Evolutionary conservation across 192 early-diverging fungal species (phyloP).

Genomic region (Cladochytrium replicatum): DNA sequence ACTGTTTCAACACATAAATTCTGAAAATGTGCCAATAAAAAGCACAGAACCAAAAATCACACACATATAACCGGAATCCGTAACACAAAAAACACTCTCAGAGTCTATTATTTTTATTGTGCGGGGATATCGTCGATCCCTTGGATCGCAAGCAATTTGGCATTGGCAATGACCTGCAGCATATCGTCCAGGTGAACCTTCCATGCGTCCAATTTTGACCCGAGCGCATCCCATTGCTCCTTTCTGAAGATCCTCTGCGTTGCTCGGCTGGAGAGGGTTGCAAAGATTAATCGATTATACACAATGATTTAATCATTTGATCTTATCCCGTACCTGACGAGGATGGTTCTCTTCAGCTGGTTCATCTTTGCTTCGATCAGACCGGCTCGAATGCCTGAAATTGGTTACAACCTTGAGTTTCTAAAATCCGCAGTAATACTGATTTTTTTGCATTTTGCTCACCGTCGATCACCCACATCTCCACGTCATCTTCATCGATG

Average conservation of each 20-base stretch:
- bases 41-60: too few relatives aligned
- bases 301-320: slow-evolving; percentile 7
- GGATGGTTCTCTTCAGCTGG: slow-evolving; percentile 72
- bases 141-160: slow-evolving; percentile 66
- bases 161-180: slow-evolving; percentile 75
- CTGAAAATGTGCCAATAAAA: too few relatives aligned
- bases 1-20: too few relatives aligned
- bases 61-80: too few relatives aligned
- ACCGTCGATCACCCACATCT: slow-evolving; percentile 91
- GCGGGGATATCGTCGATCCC: too few relatives aligned
- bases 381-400: slow-evolving; percentile 64
- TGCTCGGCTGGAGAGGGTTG: slow-evolving; percentile 43
- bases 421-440: too few relatives aligned
- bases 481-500: slow-evolving; percentile 71
- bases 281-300: neutral
- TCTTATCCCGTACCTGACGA: slow-evolving; percentile 35
- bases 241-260: slow-evolving; percentile 74
- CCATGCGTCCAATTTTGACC: slow-evolving; percentile 62
- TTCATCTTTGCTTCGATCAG: slow-evolving; percentile 92
- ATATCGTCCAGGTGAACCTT: slow-evolving; percentile 67
- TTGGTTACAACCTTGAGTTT: too few relatives aligned
- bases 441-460: neutral
- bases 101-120: too few relatives aligned
- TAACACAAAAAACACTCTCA: too few relatives aligned
- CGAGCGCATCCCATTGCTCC: slow-evolving; percentile 74